Evolutionary conservation across 2,329 filamentous ascomycete species (phyloP).

Genomic region (Hymenoscyphus linearis): DNA sequence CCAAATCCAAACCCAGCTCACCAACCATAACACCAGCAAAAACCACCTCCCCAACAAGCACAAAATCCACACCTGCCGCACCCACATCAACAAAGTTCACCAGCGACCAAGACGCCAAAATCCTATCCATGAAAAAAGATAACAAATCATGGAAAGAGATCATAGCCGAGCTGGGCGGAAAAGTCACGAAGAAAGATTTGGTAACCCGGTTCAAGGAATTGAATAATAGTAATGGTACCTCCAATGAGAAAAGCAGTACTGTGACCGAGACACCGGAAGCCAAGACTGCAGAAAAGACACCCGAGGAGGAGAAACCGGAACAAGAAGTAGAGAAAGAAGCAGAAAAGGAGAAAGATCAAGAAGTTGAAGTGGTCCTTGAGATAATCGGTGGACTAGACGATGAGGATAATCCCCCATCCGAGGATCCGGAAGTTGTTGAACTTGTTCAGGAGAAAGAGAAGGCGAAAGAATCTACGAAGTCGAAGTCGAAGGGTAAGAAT

Average conservation of each 20-base stretch:
- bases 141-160: constrained; percentile 26
- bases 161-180: constrained; percentile 1
- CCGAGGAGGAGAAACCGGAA: neutral
- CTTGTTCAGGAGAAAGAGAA: constrained; percentile 11
- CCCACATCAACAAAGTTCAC: neutral
- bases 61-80: neutral
- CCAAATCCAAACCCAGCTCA: constrained; percentile 1
- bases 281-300: neutral
- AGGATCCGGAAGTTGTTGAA: no score
- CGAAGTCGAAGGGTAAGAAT: neutral
- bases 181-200: constrained; percentile 1
- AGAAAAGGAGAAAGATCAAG: neutral
- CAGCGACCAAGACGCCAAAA: constrained; percentile 22
- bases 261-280: neutral
- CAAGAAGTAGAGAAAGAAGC: neutral
- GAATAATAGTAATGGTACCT: neutral
- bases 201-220: constrained; percentile 5
- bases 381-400: neutral
- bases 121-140: constrained; percentile 24
- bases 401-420: neutral
- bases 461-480: neutral
- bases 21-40: constrained; percentile 4
- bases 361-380: neutral
- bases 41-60: neutral
- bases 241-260: no score